Evolutionary conservation across 1,139 yeast genomes (phyloP), one percentile per base, ranked within the genome.

Genomic region (Suzukiozyma palmioleophila): DNA sequence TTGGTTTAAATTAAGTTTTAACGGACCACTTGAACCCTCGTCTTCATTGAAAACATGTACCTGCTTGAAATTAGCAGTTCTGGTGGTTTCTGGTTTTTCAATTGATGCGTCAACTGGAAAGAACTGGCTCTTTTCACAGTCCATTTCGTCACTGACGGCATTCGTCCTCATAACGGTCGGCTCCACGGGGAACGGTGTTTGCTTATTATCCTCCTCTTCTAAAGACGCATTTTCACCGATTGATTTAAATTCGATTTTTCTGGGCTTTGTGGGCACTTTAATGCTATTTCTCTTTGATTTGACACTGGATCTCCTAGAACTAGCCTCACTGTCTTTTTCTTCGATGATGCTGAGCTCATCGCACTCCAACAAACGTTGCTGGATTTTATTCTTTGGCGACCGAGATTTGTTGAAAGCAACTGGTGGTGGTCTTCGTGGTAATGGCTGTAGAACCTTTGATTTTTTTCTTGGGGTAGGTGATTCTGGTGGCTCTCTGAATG

Each of bases 331-430:
- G 10, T 73, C 60, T 30, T 55, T 62, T 44, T 71, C 77, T 47
- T 70, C 75, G 28, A 71, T 70, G 12, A 69, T 60, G 49, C 77
- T 71, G 41, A 71, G 59, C 36, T 64, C 73, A 46, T 69, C 73
- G 3, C 48, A 48, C 13, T 51, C 46, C 38, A 53, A 39, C 11
- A 47, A 37, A 18, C 49, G 53, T 11, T 49, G 46, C 30, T 50
- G 53, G 26, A 46, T 42, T 1, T 44, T 45, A 10, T 48, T 42
- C 39, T 53, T 57, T 38, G 46, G 48, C 3, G 56, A 48, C 33
- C 55, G 57, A 8, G 54, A 41, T 12, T 49, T 56, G 38, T 58
- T 57, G 2, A 42, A 40, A 11, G 47, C 46, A 7, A 55, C 61
- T 2, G 62, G 48, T 12, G 62, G 47, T 35, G 58, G 43, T 7